These are phyloP conservation scores for Nicotiana tomentosiformis DNA, from an alignment of 257 asterid genomes.

Conservation along the genomic window DNA sequence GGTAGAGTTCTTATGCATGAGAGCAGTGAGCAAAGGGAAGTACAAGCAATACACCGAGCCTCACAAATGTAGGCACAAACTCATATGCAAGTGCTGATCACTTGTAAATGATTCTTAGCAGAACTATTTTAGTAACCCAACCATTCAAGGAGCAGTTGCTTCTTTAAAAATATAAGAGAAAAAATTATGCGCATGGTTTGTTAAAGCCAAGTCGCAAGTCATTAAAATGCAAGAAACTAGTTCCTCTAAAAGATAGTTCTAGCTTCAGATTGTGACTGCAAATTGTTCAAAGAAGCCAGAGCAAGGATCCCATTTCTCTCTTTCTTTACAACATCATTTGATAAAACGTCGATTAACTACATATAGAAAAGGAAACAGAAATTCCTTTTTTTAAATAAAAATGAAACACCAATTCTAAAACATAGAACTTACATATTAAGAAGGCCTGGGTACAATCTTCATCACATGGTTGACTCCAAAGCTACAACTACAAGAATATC, in stretches of 20 bases:
- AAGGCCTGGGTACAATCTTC: neutral
- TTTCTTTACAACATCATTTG: neutral
- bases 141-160: neutral
- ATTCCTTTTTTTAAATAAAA: too few relatives aligned
- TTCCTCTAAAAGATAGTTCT: neutral
- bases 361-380: neutral
- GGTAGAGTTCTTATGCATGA: too few relatives aligned
- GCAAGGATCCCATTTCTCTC: neutral
- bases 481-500: neutral
- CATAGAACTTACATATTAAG: neutral
- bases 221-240: neutral
- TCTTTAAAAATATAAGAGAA: neutral
- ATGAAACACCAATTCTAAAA: neutral
- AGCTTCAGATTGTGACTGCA: neutral
- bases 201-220: neutral
- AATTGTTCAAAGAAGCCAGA: neutral
- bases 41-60: too few relatives aligned
- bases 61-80: neutral
- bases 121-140: neutral
- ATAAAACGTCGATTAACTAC: neutral
- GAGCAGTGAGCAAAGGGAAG: too few relatives aligned
- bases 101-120: neutral
- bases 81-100: neutral
- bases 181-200: neutral
- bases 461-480: constrained; percentile 2